Conservation (phyloP, 2,329 filamentous ascomycete species). For the Cadophora malorum region DNA sequence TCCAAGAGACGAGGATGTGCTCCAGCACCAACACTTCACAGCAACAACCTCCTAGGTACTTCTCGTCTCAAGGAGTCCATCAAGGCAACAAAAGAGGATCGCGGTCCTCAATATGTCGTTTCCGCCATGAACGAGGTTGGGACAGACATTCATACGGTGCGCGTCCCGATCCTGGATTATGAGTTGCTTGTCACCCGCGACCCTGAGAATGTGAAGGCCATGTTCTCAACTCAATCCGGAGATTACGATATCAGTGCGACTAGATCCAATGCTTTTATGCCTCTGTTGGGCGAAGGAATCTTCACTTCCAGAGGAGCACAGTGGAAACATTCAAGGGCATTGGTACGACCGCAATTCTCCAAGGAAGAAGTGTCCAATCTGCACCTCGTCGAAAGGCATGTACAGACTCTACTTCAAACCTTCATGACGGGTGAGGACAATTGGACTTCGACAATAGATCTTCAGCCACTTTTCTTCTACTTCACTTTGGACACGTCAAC, state of each 20-base stretch:
- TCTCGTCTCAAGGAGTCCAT: no score
- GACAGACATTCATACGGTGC: conserved; percentile 44
- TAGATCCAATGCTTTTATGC: conserved; percentile 45
- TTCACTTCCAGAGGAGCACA: conserved; percentile 34
- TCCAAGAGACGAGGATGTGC: no score
- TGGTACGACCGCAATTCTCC: conserved; percentile 51
- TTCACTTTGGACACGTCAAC: conserved; percentile 71
- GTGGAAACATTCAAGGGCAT: conserved; percentile 48
- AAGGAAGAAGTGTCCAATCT: conserved; percentile 53
- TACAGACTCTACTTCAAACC: conserved; percentile 41
- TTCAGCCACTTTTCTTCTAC: conserved; percentile 67
- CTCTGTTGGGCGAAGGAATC: conserved; percentile 38
- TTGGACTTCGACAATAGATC: conserved; percentile 56
- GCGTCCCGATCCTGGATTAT: conserved; percentile 49
- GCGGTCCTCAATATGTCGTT: no score
- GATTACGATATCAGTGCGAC: conserved; percentile 48
- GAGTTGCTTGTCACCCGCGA: conserved; percentile 48
- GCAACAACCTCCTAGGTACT: no score
- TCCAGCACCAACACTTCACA: no score
- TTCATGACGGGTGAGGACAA: conserved; percentile 30
- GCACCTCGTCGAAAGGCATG: conserved; percentile 51
- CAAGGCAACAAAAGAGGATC: no score
- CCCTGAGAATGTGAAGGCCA: conserved; percentile 45
- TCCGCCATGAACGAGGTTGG: conserved; percentile 35
- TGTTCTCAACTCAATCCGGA: conserved; percentile 42